Base-by-base conservation (phyloP, 305 asterid species). In the Fraxinus ornus region DNA sequence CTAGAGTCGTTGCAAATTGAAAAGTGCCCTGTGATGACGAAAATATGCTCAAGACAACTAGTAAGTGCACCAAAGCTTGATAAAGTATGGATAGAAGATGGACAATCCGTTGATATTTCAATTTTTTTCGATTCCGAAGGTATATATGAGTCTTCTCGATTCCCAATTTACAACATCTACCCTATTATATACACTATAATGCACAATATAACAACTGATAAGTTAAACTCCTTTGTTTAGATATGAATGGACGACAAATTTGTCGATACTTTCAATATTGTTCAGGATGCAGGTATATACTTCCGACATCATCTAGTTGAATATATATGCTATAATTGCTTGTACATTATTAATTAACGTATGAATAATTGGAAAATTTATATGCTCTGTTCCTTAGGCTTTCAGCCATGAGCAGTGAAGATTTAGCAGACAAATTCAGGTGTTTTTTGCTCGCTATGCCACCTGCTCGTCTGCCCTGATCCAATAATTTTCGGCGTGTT, bases 371-470 rank as follows among this genome's bases (percentile, higher is more conserved):
- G 24, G 66, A 55, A n/a, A 55, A 15, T 55, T 55, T n/a, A 55
- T 55, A 55, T 55, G 66, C 66, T 55, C 26, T n/a, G 26, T 55
- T 52, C 60, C 19, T 15, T 49, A 6, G 10, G 66, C 26, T n/a
- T 55, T 55, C 66, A n/a, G 9, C 26, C 26, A 55, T n/a, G 66
- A 19, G 24, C 26, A 55, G 1, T 55, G 8, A 7, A 55, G 26
- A 55, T 55, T 21, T n/a, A 55, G 66, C 26, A n/a, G 66, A n/a
- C 66, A 55, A 55, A n/a, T 55, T 55, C 95, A 6, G 98, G 97
- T 35, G 98, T 93, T 4, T 78, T 94, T 92, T 80, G 94, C 97
- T 26, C 91, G 96, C 68, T 19, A n/a, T 7, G 68, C 22, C 1
- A 52, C 22, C 62, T 47, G 60, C 19, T 47, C 6, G 60, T 47